Evolutionary conservation across 1,284 basidiomycete genomes (phyloP), one percentile per base, ranked within the genome.

Genomic region (Leccinum pallidistipes): DNA sequence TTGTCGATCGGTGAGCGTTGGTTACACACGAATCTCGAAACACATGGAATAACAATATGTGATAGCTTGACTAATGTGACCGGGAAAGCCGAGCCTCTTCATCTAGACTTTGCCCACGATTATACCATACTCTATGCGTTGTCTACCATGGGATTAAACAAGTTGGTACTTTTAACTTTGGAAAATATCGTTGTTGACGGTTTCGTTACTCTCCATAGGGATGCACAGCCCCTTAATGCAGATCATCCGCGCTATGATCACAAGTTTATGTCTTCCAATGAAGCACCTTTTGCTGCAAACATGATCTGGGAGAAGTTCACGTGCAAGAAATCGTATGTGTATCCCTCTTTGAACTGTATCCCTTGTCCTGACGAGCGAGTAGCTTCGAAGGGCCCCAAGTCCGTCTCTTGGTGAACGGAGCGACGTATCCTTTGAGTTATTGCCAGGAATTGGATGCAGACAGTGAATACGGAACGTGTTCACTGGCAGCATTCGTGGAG

Each of bases 91-190:
- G 63, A 74, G 50, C 56, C 71, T 32, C 67, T 80, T 14, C 76
- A 78, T 68, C 73, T 83, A 36, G 81, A 83, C 63, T 83, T 83
- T 65, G 55, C 54, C 16, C 82, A 83, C 63, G 81, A 84, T 61
- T 76, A 74, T 7, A 81, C 74, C 11, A 80, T 83, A 60, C 79
- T 82, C 58, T 47, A 79, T 29, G 75, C 76, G 27, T 66, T 83
- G 56, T 77, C 81, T 27, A 74, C 79, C 14, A 70, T 82, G 54
- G 78, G 77, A 1, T 68, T 83, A 16, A 79, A 77, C 36, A 76
- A 77, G 78, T 79, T 50, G 18, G 71, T 64, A 5, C 4, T 47
- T 53, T 53, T 0, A 32, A 1, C 5, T 31, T 18, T 1, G 18
- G 1, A 8, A 38, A 36, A 11, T 4, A 16, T 16, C 14, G 12